phyloP scores from a whole-genome alignment of 2,329 filamentous ascomycete genomes.

The Fusarium robinianum region DNA sequence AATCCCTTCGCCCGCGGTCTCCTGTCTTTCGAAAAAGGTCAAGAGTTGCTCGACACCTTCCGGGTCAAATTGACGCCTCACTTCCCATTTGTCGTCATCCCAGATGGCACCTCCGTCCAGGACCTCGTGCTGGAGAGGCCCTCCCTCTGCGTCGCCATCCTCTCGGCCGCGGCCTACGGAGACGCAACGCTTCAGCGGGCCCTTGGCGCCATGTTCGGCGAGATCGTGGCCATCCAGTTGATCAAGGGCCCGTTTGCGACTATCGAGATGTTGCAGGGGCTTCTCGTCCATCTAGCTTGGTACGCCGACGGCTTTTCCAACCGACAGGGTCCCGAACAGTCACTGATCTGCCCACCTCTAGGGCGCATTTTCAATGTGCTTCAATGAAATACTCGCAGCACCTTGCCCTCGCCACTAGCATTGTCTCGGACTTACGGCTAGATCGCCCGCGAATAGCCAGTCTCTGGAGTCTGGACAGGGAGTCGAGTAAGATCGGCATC shows the following conservation, averaged over 20 bases:
- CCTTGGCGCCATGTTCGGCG: slow-evolving; percentile 36
- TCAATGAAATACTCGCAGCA: slow-evolving; percentile 38
- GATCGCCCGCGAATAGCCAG: slow-evolving; percentile 36
- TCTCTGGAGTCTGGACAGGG: slow-evolving; percentile 37
- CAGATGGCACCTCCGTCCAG: slow-evolving; percentile 20
- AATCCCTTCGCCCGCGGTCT: slow-evolving; percentile 32
- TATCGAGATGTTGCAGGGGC: slow-evolving; percentile 39
- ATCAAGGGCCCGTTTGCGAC: slow-evolving; percentile 32
- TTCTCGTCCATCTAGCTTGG: slow-evolving; percentile 41
- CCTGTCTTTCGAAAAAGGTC: slow-evolving; percentile 30
- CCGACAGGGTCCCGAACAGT: background rate
- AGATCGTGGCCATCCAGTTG: slow-evolving; percentile 33
- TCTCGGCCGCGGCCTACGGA: slow-evolving; percentile 32
- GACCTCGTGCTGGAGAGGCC: slow-evolving; percentile 31
- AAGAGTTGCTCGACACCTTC: slow-evolving; percentile 35
- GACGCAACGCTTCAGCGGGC: slow-evolving; percentile 32
- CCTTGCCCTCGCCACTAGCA: slow-evolving; percentile 39
- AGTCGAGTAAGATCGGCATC: slow-evolving; percentile 15
- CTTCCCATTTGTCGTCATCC: slow-evolving; percentile 39
- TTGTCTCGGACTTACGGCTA: slow-evolving; percentile 39
- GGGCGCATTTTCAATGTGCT: slow-evolving; percentile 41
- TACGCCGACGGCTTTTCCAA: slow-evolving; percentile 10
- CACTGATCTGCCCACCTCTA: slow-evolving; percentile 22
- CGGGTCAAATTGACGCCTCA: slow-evolving; percentile 33
- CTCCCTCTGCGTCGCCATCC: slow-evolving; percentile 36